These are phyloP conservation scores for Claviceps quebecensis DNA, from an alignment of 2,329 filamentous ascomycete genomes.

Conservation along the genomic window DNA sequence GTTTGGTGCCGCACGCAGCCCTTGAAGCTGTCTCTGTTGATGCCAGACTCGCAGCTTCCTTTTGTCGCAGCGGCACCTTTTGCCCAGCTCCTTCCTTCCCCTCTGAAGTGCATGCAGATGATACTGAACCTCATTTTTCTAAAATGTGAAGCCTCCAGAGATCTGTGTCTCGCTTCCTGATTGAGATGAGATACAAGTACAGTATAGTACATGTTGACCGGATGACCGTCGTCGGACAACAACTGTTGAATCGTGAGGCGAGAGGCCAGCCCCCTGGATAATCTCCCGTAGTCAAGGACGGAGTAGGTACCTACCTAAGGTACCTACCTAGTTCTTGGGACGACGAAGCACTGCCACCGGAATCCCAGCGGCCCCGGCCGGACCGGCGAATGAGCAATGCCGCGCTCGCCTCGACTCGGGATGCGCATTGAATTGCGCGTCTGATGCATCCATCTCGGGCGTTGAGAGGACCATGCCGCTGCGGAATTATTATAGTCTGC, in stretches of 20 bases:
- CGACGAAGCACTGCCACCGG: not conserved
- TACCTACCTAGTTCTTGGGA: not conserved
- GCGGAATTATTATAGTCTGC: no score
- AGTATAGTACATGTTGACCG: no score
- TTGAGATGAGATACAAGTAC: no score
- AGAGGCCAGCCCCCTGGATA: not conserved
- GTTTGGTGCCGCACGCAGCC: not conserved
- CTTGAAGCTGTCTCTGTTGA: not conserved
- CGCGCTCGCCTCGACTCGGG: not conserved
- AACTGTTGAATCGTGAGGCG: not conserved
- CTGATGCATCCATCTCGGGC: not conserved
- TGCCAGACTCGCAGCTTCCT: not conserved
- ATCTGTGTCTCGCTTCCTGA: no score
- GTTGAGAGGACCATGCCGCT: not conserved
- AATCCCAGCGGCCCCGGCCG: not conserved
- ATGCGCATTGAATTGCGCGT: not conserved
- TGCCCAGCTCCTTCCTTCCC: not conserved
- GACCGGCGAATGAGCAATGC: not conserved
- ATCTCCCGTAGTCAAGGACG: not conserved
- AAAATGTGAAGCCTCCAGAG: no score
- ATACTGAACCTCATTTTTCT: not conserved
- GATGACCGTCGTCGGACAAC: no score
- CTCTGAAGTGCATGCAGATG: not conserved
- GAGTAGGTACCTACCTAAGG: no score
- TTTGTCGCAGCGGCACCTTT: not conserved